Base-by-base conservation (phyloP, 1,284 basidiomycete genomes). In the Singerocomus inundabilis region DNA sequence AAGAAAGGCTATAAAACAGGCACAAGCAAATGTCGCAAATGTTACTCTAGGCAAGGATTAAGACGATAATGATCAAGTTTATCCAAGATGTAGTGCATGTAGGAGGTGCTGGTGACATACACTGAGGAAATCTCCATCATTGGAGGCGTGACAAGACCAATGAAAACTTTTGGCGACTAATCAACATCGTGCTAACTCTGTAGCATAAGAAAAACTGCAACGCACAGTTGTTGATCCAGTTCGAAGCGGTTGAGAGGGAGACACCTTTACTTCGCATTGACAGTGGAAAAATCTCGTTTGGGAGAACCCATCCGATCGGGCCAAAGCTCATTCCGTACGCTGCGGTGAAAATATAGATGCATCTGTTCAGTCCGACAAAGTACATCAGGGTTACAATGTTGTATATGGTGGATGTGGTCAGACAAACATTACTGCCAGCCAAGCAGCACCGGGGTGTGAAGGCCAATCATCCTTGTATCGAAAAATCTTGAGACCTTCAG, bases 261-360 rank as follows among this genome's bases (percentile, higher is more conserved):
- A 93, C 90, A 54, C 92, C 93, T 64, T 85, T 85, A 55, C 90
- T 85, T 61, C 92, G 78, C 68, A 93, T 82, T 8, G 89, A 88
- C n/a, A 92, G 73, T 6, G 93, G 87, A 69, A 94, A 93, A 21
- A 95, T 85, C 69, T 92, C 90, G 56, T 80, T 83, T 0, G 88
- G 84, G 2, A 91, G 75, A 2, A 91, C 81, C 90, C 92, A 95
- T 11, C 85, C 88, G 56, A 91, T 81, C 2, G 93, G 93, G 1
- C 92, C 92, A 64, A 90, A 85, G 33, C 88, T 91, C 37, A 84
- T 71, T 3, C 91, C 91, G 64, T 93, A 95, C 25, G 86, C 84
- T 49, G 81, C 82, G 26, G 91, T 93, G 72, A 92, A 94, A 10
- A 78, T 61, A 65, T 91, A 92, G 39, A 89, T 79, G 46, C 78